phyloP scores from a whole-genome alignment of 2,329 filamentous ascomycete species.

The Dothistroma septosporum region DNA sequence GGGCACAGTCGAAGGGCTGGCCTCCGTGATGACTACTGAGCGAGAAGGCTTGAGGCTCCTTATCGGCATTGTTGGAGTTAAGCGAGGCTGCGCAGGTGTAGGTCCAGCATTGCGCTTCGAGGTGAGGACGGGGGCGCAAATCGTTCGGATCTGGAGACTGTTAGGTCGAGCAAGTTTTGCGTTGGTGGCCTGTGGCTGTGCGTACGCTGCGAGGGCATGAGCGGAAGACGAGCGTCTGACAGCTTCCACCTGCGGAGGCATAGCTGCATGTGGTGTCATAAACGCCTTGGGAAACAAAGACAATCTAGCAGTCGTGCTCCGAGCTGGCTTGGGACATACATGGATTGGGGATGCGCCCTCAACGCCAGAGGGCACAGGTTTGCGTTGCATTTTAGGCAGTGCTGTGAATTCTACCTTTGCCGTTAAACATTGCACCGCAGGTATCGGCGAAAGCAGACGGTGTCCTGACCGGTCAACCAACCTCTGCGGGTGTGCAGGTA shows the following conservation, averaged over 20 bases:
- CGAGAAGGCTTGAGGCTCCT: constrained; percentile 31
- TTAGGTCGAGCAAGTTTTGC: constrained; percentile 38
- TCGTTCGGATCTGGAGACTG: constrained; percentile 43
- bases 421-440: constrained; percentile 23
- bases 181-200: constrained; percentile 5
- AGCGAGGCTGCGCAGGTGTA: constrained; percentile 25
- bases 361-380: not conserved
- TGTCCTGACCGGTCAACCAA: constrained; percentile 12
- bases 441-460: constrained; percentile 19
- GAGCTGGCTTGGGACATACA: not conserved
- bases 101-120: constrained; percentile 25
- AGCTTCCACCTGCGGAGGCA: constrained; percentile 1
- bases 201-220: not conserved
- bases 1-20: constrained; percentile 5
- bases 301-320: constrained; percentile 13
- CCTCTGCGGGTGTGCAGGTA: constrained; percentile 6
- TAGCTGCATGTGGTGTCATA: constrained; percentile 2
- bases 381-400: constrained; percentile 1
- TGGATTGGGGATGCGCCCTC: not conserved
- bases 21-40: constrained; percentile 16
- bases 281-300: constrained; percentile 21
- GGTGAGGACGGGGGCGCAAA: constrained; percentile 43
- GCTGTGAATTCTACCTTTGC: constrained; percentile 23
- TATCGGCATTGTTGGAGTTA: constrained; percentile 26
- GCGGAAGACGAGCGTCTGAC: constrained; percentile 16